These are phyloP conservation scores for Lagenidium giganteum DNA, from an alignment of 352 stramenopile species.

Conservation along the genomic window DNA sequence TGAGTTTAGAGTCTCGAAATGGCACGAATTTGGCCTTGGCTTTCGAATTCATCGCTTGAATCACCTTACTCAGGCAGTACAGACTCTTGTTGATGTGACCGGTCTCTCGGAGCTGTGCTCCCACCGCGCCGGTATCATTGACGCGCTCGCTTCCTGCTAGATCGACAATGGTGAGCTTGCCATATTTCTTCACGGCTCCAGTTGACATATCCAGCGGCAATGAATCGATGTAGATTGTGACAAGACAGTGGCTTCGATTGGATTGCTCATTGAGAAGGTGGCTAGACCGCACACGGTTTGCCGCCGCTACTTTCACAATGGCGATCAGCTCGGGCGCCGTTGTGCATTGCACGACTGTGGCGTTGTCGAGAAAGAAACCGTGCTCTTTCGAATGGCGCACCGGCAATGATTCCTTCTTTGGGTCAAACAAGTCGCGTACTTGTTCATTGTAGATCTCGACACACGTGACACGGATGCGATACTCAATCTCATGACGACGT, in stretches of 20 bases:
- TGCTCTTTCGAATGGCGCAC: slow-evolving; percentile 59
- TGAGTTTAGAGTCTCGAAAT: slow-evolving; percentile 69
- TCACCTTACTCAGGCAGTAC: slow-evolving; percentile 72
- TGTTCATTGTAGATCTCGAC: slow-evolving; percentile 80
- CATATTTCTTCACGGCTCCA: slow-evolving; percentile 44
- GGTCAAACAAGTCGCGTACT: slow-evolving; percentile 59
- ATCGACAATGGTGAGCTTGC: slow-evolving; percentile 75
- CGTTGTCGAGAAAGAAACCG: slow-evolving; percentile 70
- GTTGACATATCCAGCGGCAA: slow-evolving; percentile 18
- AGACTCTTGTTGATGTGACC: slow-evolving; percentile 80
- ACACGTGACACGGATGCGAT: slow-evolving; percentile 59
- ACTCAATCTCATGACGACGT: slow-evolving; percentile 31
- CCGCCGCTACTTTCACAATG: slow-evolving; percentile 53
- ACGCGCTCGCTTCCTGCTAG: slow-evolving; percentile 62
- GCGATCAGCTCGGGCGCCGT: slow-evolving; percentile 52
- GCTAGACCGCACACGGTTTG: slow-evolving; percentile 61
- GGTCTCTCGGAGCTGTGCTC: slow-evolving; percentile 62
- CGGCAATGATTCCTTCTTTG: slow-evolving; percentile 43
- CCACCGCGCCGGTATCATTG: slow-evolving; percentile 53
- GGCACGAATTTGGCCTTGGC: slow-evolving; percentile 57
- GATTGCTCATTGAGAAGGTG: slow-evolving; percentile 65
- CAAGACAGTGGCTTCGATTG: slow-evolving; percentile 71
- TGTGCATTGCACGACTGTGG: slow-evolving; percentile 55
- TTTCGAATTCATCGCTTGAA: slow-evolving; percentile 59
- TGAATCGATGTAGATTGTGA: slow-evolving; percentile 78